Evolutionary conservation across 2,329 filamentous ascomycete species (phyloP).

Genomic region (Fusarium secorum): DNA sequence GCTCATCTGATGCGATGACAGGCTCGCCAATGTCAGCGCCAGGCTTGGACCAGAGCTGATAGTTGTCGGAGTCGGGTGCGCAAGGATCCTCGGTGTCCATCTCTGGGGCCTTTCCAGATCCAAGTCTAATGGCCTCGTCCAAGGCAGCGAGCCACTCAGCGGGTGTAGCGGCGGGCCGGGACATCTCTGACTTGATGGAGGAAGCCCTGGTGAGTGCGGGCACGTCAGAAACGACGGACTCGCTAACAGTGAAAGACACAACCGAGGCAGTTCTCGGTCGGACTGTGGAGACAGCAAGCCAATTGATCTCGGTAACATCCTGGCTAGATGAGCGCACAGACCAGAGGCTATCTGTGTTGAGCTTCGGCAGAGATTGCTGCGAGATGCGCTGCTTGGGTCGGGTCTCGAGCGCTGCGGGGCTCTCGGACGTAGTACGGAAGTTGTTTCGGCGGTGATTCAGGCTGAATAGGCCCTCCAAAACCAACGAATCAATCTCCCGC

Average conservation of each 20-base stretch:
- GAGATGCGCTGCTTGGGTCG: constrained; percentile 45
- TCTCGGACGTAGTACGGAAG: constrained; percentile 40
- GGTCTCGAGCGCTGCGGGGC: constrained; percentile 43
- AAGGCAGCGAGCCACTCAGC: constrained; percentile 53
- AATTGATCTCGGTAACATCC: constrained; percentile 27
- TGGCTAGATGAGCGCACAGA: constrained; percentile 35
- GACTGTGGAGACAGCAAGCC: constrained; percentile 36
- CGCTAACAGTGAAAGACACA: constrained; percentile 26
- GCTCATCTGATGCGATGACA: constrained; percentile 17
- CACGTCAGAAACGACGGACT: constrained; percentile 14
- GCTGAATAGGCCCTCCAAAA: constrained; percentile 39
- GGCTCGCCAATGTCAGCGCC: constrained; percentile 3
- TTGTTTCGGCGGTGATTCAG: constrained; percentile 39
- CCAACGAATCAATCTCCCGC: constrained; percentile 33
- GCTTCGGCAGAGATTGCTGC: constrained; percentile 40
- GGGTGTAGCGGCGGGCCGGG: constrained; percentile 37
- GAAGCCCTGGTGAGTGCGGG: constrained; percentile 32
- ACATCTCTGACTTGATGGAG: constrained; percentile 33
- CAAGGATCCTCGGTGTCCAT: constrained; percentile 14
- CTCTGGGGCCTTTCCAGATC: constrained; percentile 20
- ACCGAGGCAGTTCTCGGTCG: constrained; percentile 33
- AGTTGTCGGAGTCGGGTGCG: constrained; percentile 18
- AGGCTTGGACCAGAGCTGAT: constrained; percentile 41
- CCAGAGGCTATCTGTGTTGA: constrained; percentile 50
- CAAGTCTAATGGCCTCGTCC: constrained; percentile 32